Base-by-base conservation (phyloP, 371 early-diverging fungal species). In the Funneliformis caledonium region DNA sequence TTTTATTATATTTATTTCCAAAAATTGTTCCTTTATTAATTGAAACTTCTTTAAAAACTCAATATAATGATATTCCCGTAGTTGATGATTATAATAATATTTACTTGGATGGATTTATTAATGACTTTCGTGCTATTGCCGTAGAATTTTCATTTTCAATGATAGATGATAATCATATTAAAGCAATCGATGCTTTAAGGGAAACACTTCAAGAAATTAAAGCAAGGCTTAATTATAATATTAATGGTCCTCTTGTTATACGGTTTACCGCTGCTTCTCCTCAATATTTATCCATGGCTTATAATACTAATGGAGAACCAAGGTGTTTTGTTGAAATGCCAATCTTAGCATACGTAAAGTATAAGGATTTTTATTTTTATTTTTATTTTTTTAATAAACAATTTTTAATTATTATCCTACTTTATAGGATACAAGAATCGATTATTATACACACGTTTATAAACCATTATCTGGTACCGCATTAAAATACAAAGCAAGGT, bases 111-210 rank as follows among this genome's bases (percentile, higher is more conserved):
- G 72, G 50, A 4, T 72, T 26, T 2, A 26, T 50, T 5, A 72
- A 52, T 50, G 12, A 72, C 26, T 33, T 72, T 22, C 50, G 31
- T 50, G 72, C n/a, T 22, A 72, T 72, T 5, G 47, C 19, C 1
- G 33, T 72, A 26, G 72, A 72, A 48, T 72, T 72, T 45, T 22
- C 72, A n/a, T 72, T 72, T 31, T 22, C 72, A 45, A 72, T 72
- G 72, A 22, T 50, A 52, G 31, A 72, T 72, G 72, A 72, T 50
- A 72, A 48, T 33, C 50, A 72, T 42, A 48, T 72, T 48, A 22
- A 45, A 6, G 72, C 72, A 31, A 50, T 50, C 26, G 72, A 72
- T 72, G 72, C 72, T 9, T 11, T 72, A 12, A 22, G 11, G 22
- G 48, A 45, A 45, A 72, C 22, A 22, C 22, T 72, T n/a, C 45